Evolutionary conservation across 768 basidiomycete species (phyloP).

Genomic region (Leccinum aurantiacum): DNA sequence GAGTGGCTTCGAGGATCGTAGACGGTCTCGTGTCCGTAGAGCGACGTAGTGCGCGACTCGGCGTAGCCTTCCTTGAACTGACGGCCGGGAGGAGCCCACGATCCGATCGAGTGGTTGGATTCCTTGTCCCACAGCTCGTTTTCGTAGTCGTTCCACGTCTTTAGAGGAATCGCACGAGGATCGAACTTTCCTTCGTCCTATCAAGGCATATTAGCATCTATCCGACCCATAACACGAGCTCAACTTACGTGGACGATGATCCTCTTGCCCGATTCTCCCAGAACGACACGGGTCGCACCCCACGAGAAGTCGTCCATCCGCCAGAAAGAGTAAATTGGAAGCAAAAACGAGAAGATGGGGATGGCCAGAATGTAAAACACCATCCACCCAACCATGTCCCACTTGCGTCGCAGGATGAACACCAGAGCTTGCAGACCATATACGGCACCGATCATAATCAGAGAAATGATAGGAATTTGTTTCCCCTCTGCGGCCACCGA

Average conservation of each 20-base stretch:
- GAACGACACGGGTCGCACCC: conserved; percentile 89
- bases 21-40: conserved; percentile 85
- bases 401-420: conserved; percentile 89
- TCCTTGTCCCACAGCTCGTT: conserved; percentile 98
- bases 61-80: conserved; percentile 71
- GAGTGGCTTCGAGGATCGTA: conserved; percentile 78
- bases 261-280: conserved; percentile 95
- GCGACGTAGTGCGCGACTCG: conserved; percentile 73
- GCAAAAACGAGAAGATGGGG: conserved; percentile 88
- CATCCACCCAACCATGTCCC: conserved; percentile 99
- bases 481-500: conserved; percentile 66
- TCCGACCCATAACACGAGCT: not conserved
- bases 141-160: conserved; percentile 96
- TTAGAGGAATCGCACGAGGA: conserved; percentile 87
- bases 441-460: conserved; percentile 91
- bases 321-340: conserved; percentile 97
- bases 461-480: conserved; percentile 73
- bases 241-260: conserved; percentile 84
- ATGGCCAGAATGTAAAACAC: conserved; percentile 94
- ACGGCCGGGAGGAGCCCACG: conserved; percentile 82
- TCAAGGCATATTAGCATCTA: conserved; percentile 8
- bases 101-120: conserved; percentile 92
- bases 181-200: conserved; percentile 99
- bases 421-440: conserved; percentile 94
- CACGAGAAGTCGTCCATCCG: conserved; percentile 97